Conservation (phyloP, 495 filamentous ascomycete species). For the Penicillium tannophilum region DNA sequence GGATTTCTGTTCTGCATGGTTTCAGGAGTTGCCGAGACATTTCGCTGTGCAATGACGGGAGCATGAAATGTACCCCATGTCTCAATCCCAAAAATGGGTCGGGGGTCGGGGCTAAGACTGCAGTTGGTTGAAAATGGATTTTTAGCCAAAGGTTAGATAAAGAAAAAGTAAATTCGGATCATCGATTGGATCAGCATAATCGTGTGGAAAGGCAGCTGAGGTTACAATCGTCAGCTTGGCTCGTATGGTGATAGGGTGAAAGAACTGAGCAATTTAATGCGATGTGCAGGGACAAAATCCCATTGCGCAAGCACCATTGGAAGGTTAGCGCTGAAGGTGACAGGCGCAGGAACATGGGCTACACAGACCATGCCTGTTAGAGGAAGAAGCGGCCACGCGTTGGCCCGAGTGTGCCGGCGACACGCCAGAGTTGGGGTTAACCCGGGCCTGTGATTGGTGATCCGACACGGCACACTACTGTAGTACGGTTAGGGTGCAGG, state of each 20-base stretch:
- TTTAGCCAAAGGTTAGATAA: constrained; percentile 3
- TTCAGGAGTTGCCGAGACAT: constrained; percentile 4
- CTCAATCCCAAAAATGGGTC: constrained; percentile 3
- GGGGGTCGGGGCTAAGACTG: not conserved
- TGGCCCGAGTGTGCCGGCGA: constrained; percentile 26
- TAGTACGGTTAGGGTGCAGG: not conserved
- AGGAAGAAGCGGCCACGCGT: constrained; percentile 24
- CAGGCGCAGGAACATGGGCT: not conserved
- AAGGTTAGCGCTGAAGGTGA: not conserved
- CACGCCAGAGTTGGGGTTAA: constrained; percentile 1
- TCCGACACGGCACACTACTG: constrained; percentile 1
- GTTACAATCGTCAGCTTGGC: constrained; percentile 7
- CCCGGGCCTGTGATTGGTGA: constrained; percentile 8
- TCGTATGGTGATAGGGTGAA: not conserved
- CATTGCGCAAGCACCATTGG: constrained; percentile 8
- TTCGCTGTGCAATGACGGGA: not conserved
- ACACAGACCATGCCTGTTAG: constrained; percentile 19
- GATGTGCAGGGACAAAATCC: not conserved
- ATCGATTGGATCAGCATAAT: not conserved
- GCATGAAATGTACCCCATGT: constrained; percentile 4
- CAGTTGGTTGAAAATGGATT: not conserved
- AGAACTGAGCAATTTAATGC: not conserved
- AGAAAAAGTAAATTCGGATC: not conserved
- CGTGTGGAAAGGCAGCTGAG: not conserved
- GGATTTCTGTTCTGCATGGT: constrained; percentile 4